phyloP scores from a whole-genome alignment of 179 eudicot species.

The Dionaea muscipula region DNA sequence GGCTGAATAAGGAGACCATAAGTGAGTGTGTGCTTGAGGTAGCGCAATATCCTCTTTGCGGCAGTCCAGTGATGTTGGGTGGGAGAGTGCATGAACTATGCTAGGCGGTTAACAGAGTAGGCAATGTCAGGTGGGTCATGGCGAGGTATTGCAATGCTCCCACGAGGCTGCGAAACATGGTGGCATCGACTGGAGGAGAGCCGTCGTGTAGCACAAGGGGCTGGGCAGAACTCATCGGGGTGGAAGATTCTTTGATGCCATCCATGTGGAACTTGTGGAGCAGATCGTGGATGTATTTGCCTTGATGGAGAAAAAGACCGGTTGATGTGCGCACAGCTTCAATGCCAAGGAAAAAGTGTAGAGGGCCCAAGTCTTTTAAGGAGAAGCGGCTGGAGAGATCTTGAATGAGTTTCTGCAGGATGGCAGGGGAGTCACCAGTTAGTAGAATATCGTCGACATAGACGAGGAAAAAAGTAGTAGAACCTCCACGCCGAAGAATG shows the following conservation, averaged over 20 bases:
- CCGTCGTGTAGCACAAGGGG: neutral
- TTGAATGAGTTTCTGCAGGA: too few species aligned
- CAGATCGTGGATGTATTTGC: neutral
- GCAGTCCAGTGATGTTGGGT: neutral
- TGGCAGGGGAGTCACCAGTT: too few species aligned
- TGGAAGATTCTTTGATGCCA: too few species aligned
- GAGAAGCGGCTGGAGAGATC: neutral
- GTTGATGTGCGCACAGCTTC: neutral
- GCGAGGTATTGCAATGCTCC: neutral
- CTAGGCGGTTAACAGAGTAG: neutral
- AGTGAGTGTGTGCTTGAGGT: neutral
- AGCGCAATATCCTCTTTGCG: neutral
- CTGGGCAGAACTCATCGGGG: too few species aligned
- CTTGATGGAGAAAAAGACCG: neutral
- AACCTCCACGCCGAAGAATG: neutral
- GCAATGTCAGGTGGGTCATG: too few species aligned
- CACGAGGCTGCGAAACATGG: neutral
- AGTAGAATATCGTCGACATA: too few species aligned
- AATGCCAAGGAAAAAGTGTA: neutral
- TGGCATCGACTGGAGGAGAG: neutral
- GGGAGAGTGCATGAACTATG: constrained; percentile 1
- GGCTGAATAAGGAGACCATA: neutral
- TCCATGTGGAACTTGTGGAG: too few species aligned
- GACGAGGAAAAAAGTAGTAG: too few species aligned
- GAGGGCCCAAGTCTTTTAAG: neutral